Evolutionary conservation across 2,329 filamentous ascomycete species (phyloP), one percentile per base, ranked within the genome.

Genomic region (Aspergillus flavus): DNA sequence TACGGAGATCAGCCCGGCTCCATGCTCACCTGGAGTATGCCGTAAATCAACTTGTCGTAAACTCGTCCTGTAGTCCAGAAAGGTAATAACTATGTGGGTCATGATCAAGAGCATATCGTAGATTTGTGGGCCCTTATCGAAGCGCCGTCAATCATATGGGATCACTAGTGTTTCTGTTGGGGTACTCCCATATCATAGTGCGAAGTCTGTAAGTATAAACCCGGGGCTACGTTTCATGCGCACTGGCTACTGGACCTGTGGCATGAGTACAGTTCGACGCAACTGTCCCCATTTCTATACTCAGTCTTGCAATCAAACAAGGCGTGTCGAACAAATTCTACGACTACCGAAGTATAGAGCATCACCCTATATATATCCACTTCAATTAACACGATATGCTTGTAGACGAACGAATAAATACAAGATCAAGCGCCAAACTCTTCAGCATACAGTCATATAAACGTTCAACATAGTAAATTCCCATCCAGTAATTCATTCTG

Each of bases 31-130:
- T 34, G 19, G 30, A 36, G 52, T 23, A 54, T 28, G 23, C 12
- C 45, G 45, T 48, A 48, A 23, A 48, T 26, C 7, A 14, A 7
- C 14, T 16, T 12, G 6, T 14, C 34, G 6, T 53, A 53, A 6
- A 34, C 28, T 34, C 30, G 7, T 12, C 16, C 21, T 36, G 52
- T 39, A 55, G 52, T 55, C 32, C 16, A 52, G 28, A 55, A 55
- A 39, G 32, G 16, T 26, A 55, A 26, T 23, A 39, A 26, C 32
- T 55, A 55, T 55, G 52, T 55, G 52, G 52, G 52, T 55, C 52
- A 55, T 26, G 14, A 55, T 39, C 11, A 36, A 14, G 52, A 55
- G 32, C 21, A 26, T 36, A 55, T 55, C 52, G 28, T 52, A 32
- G 48, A 52, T 34, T 32, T 32, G 48, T 52, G 48, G 48, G 30